Evolutionary conservation across 257 asterid genomes (phyloP).

Genomic region (Nicotiana paniculata): DNA sequence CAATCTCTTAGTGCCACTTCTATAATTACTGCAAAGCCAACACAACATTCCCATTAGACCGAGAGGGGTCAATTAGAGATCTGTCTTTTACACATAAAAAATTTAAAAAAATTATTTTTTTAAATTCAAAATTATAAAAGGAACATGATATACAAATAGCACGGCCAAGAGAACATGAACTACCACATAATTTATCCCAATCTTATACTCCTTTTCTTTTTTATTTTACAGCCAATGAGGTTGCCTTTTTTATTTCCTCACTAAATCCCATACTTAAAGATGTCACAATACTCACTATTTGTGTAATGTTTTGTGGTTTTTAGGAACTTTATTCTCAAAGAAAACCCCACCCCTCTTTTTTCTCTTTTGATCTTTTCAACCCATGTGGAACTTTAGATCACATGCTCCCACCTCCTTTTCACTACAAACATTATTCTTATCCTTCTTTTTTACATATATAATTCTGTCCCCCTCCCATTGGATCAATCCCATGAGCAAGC

Average conservation of each 20-base stretch:
- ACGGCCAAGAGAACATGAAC: slow-evolving; percentile 16
- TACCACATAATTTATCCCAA: slow-evolving; percentile 40
- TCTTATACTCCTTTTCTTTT: background rate
- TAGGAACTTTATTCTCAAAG: slow-evolving; percentile 22
- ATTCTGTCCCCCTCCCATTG: slow-evolving; percentile 24
- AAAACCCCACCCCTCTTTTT: background rate
- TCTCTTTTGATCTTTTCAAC: slow-evolving; percentile 16
- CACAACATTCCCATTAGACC: slow-evolving; percentile 21
- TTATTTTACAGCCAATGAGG: slow-evolving; percentile 9
- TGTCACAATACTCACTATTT: slow-evolving; percentile 3
- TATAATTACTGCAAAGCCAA: slow-evolving; percentile 26
- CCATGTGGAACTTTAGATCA: slow-evolving; percentile 44
- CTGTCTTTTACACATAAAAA: no score
- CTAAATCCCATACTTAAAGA: slow-evolving; percentile 2
- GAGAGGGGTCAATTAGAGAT: no score
- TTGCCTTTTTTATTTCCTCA: background rate
- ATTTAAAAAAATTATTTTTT: no score
- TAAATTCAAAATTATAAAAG: no score
- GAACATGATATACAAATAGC: no score
- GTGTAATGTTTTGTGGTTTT: slow-evolving; percentile 3
- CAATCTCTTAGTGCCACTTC: slow-evolving; percentile 3
- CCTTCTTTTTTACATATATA: slow-evolving; percentile 22
- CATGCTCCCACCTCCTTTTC: slow-evolving; percentile 50
- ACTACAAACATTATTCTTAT: slow-evolving; percentile 37
- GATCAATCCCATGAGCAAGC: slow-evolving; percentile 31